Conservation (phyloP, 2,329 filamentous ascomycete genomes). For the Fusarium compactum region DNA sequence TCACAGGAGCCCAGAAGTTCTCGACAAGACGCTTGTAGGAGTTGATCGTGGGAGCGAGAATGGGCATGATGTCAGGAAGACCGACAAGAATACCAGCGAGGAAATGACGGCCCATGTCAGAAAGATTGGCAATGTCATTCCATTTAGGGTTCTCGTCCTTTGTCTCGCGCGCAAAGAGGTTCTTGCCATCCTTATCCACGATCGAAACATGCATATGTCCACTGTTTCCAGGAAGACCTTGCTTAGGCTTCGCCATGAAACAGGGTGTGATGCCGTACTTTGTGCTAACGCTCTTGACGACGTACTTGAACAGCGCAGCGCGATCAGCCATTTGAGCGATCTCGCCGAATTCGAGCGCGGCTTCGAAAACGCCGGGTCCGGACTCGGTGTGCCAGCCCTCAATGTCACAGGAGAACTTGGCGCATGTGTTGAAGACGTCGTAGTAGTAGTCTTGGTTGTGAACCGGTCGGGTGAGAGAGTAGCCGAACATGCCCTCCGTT, state of each 20-base stretch:
- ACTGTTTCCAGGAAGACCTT: slow-evolving; percentile 92
- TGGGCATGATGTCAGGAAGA: slow-evolving; percentile 93
- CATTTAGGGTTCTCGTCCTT: slow-evolving; percentile 79
- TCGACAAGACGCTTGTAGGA: slow-evolving; percentile 98
- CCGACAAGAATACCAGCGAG: slow-evolving; percentile 90
- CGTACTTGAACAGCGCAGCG: slow-evolving; percentile 93
- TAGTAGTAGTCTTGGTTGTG: slow-evolving; percentile 96
- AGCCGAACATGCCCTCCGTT: slow-evolving; percentile 96
- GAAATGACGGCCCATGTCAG: slow-evolving; percentile 91
- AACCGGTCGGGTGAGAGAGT: slow-evolving; percentile 86
- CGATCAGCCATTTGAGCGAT: slow-evolving; percentile 91
- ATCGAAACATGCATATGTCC: slow-evolving; percentile 96
- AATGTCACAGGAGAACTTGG: slow-evolving; percentile 81
- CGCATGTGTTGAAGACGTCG: slow-evolving; percentile 83
- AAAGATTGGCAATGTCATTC: slow-evolving; percentile 81
- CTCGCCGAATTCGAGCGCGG: slow-evolving; percentile 91
- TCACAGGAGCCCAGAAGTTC: slow-evolving; percentile 99
- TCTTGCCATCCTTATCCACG: slow-evolving; percentile 82
- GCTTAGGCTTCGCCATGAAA: slow-evolving; percentile 98
- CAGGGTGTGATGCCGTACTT: slow-evolving; percentile 93
- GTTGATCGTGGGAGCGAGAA: slow-evolving; percentile 94
- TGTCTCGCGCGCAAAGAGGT: slow-evolving; percentile 81
- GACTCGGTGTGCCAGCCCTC: slow-evolving; percentile 98
- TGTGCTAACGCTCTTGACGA: slow-evolving; percentile 88
- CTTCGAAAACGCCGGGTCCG: slow-evolving; percentile 94